A percentile compares a stretch with the other conserved stretches of the same genome.
These are phyloP conservation scores for Penicillium sp. DNA, from an alignment of 2,329 filamentous ascomycete genomes.

Conservation along the genomic window DNA sequence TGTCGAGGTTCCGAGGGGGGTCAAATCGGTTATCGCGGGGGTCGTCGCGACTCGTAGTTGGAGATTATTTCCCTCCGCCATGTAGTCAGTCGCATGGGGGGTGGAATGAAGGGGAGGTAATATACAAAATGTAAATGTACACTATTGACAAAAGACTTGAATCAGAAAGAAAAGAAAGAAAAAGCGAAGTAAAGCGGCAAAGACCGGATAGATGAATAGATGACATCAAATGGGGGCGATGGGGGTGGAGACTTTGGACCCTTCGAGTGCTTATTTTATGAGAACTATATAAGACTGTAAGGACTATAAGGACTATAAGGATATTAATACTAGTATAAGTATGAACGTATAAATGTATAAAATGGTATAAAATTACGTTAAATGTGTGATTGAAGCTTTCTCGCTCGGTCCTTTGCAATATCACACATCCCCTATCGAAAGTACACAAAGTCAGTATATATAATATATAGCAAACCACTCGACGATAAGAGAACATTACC, in stretches of 20 bases:
- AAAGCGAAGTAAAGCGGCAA: conserved; percentile 19
- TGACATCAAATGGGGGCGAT: conserved; percentile 30
- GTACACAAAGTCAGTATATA: background rate
- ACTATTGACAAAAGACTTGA: background rate
- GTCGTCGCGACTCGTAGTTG: conserved; percentile 27
- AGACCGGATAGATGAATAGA: conserved; percentile 30
- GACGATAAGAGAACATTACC: conserved; percentile 47
- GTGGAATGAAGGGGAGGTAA: background rate
- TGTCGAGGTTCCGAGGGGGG: conserved; percentile 22
- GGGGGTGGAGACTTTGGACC: conserved; percentile 7
- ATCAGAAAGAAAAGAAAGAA: background rate
- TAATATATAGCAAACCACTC: background rate
- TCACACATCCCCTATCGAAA: conserved; percentile 78
- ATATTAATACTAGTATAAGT: no score
- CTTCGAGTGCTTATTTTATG: background rate
- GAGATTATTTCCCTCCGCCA: conserved; percentile 36
- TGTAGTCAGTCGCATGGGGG: conserved; percentile 29
- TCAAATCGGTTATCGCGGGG: conserved; percentile 21
- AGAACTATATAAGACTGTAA: background rate
- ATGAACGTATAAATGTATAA: background rate
- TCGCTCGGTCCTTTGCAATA: conserved; percentile 77
- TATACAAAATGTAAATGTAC: background rate
- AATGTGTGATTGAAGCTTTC: conserved; percentile 54
- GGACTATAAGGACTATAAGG: background rate
- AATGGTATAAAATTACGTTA: conserved; percentile 3